Evolutionary conservation across 108 stramenopile genomes (phyloP).

Genomic region (Conticribra guillardii): DNA sequence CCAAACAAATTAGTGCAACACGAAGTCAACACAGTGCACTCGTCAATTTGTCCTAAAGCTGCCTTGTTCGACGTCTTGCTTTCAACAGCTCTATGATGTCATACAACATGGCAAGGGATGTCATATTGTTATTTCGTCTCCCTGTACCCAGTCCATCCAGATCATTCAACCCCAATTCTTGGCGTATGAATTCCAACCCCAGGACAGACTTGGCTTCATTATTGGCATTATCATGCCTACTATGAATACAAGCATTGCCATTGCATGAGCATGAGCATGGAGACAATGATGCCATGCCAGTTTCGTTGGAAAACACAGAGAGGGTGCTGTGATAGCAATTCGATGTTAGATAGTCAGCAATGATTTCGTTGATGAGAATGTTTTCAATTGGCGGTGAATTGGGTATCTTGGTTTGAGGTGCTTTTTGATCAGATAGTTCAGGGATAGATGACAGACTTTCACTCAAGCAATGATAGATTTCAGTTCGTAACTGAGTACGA

Average conservation of each 20-base stretch:
- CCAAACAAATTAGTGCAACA: no score
- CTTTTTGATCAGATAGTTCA: background rate
- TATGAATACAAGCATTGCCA: background rate
- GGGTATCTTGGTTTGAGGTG: background rate
- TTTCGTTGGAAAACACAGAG: constrained; percentile 25
- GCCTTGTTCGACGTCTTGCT: background rate
- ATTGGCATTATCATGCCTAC: background rate
- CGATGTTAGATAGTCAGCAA: constrained; percentile 33
- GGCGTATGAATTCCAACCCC: constrained; percentile 13
- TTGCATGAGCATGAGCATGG: background rate
- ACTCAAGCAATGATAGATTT: constrained; percentile 23
- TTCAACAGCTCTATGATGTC: constrained; percentile 28
- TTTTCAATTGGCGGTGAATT: constrained; percentile 21
- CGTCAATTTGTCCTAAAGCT: no score
- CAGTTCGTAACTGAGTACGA: constrained; percentile 19
- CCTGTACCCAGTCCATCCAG: background rate
- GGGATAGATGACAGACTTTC: background rate
- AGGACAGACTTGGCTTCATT: background rate
- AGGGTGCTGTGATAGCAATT: constrained; percentile 28
- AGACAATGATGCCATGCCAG: constrained; percentile 1
- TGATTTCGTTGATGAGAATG: constrained; percentile 35
- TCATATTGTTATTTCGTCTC: background rate
- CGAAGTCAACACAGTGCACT: no score
- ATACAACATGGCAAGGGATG: constrained; percentile 26
- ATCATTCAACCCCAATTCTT: constrained; percentile 27